Conservation (phyloP, 306 rosid species). For the cucumber (Cucumis sativus) region DNA sequence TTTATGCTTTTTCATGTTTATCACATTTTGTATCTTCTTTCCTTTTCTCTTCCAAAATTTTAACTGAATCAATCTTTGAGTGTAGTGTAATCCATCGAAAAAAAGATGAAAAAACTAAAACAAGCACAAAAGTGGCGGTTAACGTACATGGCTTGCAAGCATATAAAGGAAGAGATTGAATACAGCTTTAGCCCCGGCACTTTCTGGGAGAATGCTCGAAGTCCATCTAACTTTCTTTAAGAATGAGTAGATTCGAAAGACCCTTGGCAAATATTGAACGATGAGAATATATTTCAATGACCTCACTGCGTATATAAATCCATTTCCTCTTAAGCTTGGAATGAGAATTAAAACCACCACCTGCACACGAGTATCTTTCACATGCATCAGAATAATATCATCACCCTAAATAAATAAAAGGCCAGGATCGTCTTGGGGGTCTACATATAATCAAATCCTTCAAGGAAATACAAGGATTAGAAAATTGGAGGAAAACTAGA, state of each 20-base stretch:
- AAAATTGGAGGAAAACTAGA: background rate
- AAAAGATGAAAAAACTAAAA: background rate
- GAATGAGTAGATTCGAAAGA: slow-evolving; percentile 8
- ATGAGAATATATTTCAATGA: slow-evolving; percentile 8
- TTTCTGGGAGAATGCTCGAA: background rate
- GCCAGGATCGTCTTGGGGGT: background rate
- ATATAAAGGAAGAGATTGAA: slow-evolving; percentile 13
- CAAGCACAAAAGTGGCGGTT: background rate
- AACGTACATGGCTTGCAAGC: slow-evolving; percentile 16
- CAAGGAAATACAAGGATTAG: background rate
- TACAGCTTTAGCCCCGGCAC: slow-evolving; percentile 12
- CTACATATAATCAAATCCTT: background rate
- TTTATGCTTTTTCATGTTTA: background rate
- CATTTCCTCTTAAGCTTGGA: background rate
- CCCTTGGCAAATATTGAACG: slow-evolving; percentile 17
- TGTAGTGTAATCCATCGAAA: background rate
- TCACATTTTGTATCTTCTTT: background rate
- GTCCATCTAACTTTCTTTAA: slow-evolving; percentile 3
- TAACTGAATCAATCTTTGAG: background rate
- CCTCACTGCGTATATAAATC: background rate
- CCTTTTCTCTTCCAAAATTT: too few relatives aligned
- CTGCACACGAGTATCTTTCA: slow-evolving; percentile 4
- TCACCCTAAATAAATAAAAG: too few relatives aligned
- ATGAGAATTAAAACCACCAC: slow-evolving; percentile 5
- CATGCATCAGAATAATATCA: background rate